Conservation (phyloP, 805 yeast genomes). For the Zygosaccharomyces bisporus region DNA sequence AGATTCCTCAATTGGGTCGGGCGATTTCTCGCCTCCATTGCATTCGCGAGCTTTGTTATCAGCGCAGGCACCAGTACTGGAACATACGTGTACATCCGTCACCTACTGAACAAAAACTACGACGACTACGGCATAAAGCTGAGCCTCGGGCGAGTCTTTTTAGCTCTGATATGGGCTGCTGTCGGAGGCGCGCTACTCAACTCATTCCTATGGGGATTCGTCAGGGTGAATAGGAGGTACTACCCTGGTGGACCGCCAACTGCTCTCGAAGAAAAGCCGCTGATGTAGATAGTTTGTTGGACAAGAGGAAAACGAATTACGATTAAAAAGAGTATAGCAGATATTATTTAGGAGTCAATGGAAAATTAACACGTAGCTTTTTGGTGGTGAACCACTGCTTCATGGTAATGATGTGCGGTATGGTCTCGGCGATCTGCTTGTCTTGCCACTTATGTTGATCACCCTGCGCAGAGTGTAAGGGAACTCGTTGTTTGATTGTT, state of each 20-base stretch:
- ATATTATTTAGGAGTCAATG: not conserved
- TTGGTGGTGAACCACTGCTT: no score
- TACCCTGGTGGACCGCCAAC: constrained; percentile 16
- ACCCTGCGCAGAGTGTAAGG: no score
- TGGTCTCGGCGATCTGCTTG: not conserved
- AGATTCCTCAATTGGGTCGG: constrained; percentile 47
- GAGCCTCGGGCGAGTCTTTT: constrained; percentile 46
- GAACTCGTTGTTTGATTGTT: no score
- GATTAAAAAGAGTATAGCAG: not conserved
- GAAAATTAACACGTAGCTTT: no score
- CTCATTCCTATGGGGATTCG: constrained; percentile 38
- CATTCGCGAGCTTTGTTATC: constrained; percentile 38
- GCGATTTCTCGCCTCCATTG: constrained; percentile 42
- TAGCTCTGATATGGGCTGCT: constrained; percentile 64
- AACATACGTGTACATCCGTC: constrained; percentile 46
- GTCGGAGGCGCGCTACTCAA: constrained; percentile 46
- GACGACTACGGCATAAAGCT: constrained; percentile 54
- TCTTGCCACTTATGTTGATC: no score
- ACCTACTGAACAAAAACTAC: constrained; percentile 48
- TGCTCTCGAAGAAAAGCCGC: constrained; percentile 22
- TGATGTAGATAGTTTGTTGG: constrained; percentile 4
- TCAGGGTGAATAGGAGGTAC: constrained; percentile 19
- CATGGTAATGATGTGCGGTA: no score
- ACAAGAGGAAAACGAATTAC: not conserved
- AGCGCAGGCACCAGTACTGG: constrained; percentile 63